phyloP scores from a whole-genome alignment of 805 yeast species.

The Candida railenensis region DNA sequence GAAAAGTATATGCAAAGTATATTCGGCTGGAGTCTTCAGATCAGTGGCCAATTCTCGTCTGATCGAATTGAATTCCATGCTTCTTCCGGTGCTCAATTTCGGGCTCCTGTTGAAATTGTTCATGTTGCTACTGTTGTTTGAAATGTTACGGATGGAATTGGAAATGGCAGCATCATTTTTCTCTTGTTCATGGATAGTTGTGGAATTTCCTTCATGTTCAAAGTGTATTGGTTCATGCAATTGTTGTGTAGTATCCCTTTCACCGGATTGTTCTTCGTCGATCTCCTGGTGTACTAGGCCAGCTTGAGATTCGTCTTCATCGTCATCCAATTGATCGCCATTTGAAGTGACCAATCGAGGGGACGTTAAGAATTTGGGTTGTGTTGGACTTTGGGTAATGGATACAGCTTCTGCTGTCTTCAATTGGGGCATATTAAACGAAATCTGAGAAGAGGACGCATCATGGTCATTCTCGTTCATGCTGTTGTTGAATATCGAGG shows the following conservation, averaged over 20 bases:
- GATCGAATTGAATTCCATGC: conserved; percentile 12
- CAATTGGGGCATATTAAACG: background rate
- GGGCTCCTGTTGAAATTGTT: background rate
- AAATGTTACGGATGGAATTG: background rate
- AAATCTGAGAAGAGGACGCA: background rate
- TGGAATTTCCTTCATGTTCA: background rate
- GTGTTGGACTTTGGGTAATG: background rate
- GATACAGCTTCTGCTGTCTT: conserved; percentile 3
- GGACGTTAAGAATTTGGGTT: background rate
- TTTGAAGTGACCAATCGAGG: background rate
- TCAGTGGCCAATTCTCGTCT: conserved; percentile 48
- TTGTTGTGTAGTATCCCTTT: background rate
- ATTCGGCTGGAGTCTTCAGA: conserved; percentile 76
- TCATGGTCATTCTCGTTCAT: background rate
- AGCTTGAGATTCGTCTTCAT: too few relatives aligned
- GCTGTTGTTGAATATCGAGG: background rate
- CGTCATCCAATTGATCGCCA: background rate
- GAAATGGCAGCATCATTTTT: background rate
- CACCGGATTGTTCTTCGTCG: background rate
- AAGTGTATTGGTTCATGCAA: background rate
- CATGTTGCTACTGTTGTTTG: background rate
- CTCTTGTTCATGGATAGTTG: background rate
- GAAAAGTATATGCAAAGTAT: conserved; percentile 89
- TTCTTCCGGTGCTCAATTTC: background rate
- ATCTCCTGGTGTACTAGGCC: too few relatives aligned